phyloP scores from a whole-genome alignment of 2,329 filamentous ascomycete genomes.

The Zymoseptoria tritici region DNA sequence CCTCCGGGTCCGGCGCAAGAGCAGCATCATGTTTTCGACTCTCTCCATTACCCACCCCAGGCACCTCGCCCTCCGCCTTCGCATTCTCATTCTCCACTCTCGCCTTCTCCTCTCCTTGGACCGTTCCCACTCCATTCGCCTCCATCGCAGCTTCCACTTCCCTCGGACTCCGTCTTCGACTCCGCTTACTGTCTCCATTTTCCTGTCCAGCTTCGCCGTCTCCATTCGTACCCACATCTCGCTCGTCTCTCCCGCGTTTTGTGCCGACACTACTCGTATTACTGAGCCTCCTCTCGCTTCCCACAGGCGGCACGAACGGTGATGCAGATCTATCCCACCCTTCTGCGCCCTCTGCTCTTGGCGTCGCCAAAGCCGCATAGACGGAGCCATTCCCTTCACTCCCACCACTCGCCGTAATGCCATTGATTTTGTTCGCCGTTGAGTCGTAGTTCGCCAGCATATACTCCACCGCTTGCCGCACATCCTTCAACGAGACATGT shows the following conservation, averaged over 20 bases:
- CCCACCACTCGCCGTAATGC: conserved; percentile 21
- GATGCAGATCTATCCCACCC: conserved; percentile 24
- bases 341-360: conserved; percentile 24
- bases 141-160: conserved; percentile 7
- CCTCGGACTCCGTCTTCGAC: conserved; percentile 10
- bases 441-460: conserved; percentile 54
- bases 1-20: conserved; percentile 23
- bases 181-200: conserved; percentile 19
- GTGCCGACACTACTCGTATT: conserved; percentile 24
- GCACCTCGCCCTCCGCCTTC: conserved; percentile 18
- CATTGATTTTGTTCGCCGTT: conserved; percentile 29
- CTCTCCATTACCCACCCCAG: conserved; percentile 3
- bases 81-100: conserved; percentile 23
- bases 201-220: conserved; percentile 15
- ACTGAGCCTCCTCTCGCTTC: conserved; percentile 26
- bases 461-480: conserved; percentile 65
- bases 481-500: conserved; percentile 61
- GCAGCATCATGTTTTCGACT: conserved; percentile 5
- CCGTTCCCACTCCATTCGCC: conserved; percentile 13
- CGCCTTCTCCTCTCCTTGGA: conserved; percentile 22
- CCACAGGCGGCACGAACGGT: conserved; percentile 15
- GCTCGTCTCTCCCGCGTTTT: conserved; percentile 25
- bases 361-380: conserved; percentile 39
- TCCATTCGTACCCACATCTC: conserved; percentile 18
- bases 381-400: conserved; percentile 35